Evolutionary conservation across 192 early-diverging fungal genomes (phyloP).

Genomic region (Coemansia sp.): DNA sequence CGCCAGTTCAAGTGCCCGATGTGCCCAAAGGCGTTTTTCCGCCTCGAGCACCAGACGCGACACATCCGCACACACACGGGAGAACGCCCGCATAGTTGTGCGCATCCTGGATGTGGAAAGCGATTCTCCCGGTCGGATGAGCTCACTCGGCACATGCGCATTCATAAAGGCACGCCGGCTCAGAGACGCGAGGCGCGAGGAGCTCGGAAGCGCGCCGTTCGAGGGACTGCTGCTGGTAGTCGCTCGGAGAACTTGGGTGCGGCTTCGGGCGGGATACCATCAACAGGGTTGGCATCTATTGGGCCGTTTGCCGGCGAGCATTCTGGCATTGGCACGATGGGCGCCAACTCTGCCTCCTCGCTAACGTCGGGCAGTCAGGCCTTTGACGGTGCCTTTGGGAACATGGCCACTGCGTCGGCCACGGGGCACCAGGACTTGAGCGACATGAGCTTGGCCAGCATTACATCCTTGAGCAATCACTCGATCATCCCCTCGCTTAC

Average conservation of each 20-base stretch:
- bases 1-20: conserved; percentile 77
- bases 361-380: conserved; percentile 12
- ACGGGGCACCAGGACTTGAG: conserved; percentile 18
- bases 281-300: conserved; percentile 13
- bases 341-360: neutral
- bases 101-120: conserved; percentile 76
- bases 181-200: conserved; percentile 43
- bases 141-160: conserved; percentile 72
- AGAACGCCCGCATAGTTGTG: conserved; percentile 83
- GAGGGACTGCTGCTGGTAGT: conserved; percentile 17
- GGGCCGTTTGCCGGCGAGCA: conserved; percentile 7
- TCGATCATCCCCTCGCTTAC: conserved; percentile 29
- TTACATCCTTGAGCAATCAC: conserved; percentile 25
- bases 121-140: conserved; percentile 81
- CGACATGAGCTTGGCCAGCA: conserved; percentile 33
- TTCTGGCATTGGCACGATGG: conserved; percentile 1
- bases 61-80: conserved; percentile 88
- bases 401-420: conserved; percentile 20
- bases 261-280: neutral
- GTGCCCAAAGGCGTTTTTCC: conserved; percentile 75
- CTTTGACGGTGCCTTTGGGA: conserved; percentile 19
- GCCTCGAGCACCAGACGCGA: conserved; percentile 79
- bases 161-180: conserved; percentile 50
- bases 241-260: conserved; percentile 1
- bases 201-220: conserved; percentile 41